Conservation (phyloP, 2,329 filamentous ascomycete species). For the Diplodia sapinea region DNA sequence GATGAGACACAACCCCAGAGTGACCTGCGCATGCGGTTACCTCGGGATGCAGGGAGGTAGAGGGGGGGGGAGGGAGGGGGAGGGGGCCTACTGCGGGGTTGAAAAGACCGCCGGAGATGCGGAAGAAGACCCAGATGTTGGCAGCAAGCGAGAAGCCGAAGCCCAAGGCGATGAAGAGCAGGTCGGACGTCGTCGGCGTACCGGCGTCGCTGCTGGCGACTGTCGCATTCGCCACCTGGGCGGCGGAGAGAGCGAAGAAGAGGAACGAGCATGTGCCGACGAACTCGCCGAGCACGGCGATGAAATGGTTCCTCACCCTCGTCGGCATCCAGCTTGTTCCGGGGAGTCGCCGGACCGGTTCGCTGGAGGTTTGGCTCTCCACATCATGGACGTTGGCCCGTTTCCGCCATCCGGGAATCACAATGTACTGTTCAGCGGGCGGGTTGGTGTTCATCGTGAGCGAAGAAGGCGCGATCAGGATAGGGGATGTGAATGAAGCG, state of each 20-base stretch:
- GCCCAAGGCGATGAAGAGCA: slow-evolving; percentile 48
- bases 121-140: slow-evolving; percentile 50
- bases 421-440: slow-evolving; percentile 44
- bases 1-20: slow-evolving; percentile 46
- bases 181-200: slow-evolving; percentile 43
- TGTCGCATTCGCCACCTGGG: slow-evolving; percentile 51
- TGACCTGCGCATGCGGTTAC: slow-evolving; percentile 38
- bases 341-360: slow-evolving; percentile 46
- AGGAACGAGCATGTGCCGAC: slow-evolving; percentile 50
- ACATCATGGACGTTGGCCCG: slow-evolving; percentile 36
- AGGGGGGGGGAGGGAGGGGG: slow-evolving; percentile 40
- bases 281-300: slow-evolving; percentile 54
- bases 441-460: slow-evolving; percentile 48
- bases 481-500: neutral
- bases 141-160: slow-evolving; percentile 49
- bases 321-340: slow-evolving; percentile 53
- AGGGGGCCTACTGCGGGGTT: slow-evolving; percentile 47
- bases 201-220: slow-evolving; percentile 33
- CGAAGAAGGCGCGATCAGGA: neutral
- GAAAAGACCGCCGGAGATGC: slow-evolving; percentile 48
- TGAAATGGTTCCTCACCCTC: slow-evolving; percentile 49
- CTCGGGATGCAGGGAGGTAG: no score
- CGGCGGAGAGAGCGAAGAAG: slow-evolving; percentile 49
- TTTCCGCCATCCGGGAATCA: slow-evolving; percentile 47
- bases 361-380: slow-evolving; percentile 44